Evolutionary conservation across 2,329 filamentous ascomycete species (phyloP).

Genomic region (Sphaerulina musiva): DNA sequence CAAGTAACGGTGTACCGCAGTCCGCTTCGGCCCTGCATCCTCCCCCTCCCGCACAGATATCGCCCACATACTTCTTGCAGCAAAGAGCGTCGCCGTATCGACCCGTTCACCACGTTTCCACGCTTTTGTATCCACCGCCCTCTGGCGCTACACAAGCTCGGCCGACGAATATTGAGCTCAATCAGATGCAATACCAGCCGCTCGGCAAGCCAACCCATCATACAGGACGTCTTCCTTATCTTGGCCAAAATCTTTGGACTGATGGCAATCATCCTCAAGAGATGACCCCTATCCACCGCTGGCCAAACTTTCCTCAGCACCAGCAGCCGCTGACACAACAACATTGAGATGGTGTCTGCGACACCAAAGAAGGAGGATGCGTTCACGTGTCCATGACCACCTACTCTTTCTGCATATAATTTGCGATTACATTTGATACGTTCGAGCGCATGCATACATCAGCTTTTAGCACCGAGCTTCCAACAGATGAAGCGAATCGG

Average conservation of each 20-base stretch:
- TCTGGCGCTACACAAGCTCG: conserved; percentile 64
- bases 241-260: conserved; percentile 34
- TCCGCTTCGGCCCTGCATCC: conserved; percentile 47
- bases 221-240: conserved; percentile 40
- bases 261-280: conserved; percentile 29
- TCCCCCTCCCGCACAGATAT: conserved; percentile 55
- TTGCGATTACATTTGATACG: conserved; percentile 6
- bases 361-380: not conserved
- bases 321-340: conserved; percentile 11
- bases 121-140: conserved; percentile 80
- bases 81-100: conserved; percentile 89
- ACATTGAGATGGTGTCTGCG: not conserved
- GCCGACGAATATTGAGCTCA: conserved; percentile 38
- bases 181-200: conserved; percentile 49
- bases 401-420: conserved; percentile 11
- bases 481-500: conserved; percentile 17
- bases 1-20: conserved; percentile 57
- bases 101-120: conserved; percentile 81
- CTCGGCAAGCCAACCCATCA: conserved; percentile 43
- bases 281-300: conserved; percentile 30
- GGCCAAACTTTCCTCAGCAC: conserved; percentile 24
- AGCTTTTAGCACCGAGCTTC: conserved; percentile 15
- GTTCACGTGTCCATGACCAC: not conserved
- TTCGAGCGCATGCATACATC: conserved; percentile 18
- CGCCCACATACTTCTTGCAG: conserved; percentile 79